Evolutionary conservation across 2,329 filamentous ascomycete genomes (phyloP), one percentile per base, ranked within the genome.

Genomic region (Thielaviopsis populi): DNA sequence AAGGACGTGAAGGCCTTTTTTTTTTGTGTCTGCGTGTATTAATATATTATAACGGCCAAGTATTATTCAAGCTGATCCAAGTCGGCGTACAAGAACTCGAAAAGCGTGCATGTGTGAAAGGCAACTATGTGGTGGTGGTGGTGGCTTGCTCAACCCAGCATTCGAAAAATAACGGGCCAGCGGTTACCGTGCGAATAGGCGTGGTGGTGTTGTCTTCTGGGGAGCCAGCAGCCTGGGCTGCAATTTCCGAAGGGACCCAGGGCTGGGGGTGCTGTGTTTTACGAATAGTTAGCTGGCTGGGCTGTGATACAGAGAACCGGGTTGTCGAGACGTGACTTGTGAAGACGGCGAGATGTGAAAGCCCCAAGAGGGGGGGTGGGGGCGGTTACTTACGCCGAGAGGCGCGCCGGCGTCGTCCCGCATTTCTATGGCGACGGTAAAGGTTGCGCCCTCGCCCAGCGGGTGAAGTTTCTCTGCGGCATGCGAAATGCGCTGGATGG

Each of bases 391-490:
- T 72, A 84, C 82, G 63, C 78, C 79, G 67, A 85, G 82, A 0
- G 83, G 84, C 10, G 81, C 77, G 11, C 79, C 73, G 0, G 77
- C 78, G 48, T 84, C 78, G 24, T 86, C 81, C 46, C 81, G 82
- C 67, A 91, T 72, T 73, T 92, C 88, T 48, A 92, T 80, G 0
- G 85, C 86, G n/a, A 92, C 73, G 0, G 87, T 89, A 72, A 88
- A 92, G 0, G 86, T 87, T 72, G 87, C 90, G 1, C 80, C 80
- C 1, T 78, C 73, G 0, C 87, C 86, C 24, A 91, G 71, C 0
- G 78, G 73, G 0, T 73, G 74, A 67, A 89, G 76, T 63, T 76
- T 78, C 66, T 83, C 79, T 8, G 79, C 82, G 2, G 81, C 79
- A 65, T 83, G 80, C 0, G 83, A 80, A 15, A 92, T 74, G 58